These are phyloP conservation scores for Rhynchosporium graminicola DNA, from an alignment of 2,329 filamentous ascomycete species.

Conservation along the genomic window DNA sequence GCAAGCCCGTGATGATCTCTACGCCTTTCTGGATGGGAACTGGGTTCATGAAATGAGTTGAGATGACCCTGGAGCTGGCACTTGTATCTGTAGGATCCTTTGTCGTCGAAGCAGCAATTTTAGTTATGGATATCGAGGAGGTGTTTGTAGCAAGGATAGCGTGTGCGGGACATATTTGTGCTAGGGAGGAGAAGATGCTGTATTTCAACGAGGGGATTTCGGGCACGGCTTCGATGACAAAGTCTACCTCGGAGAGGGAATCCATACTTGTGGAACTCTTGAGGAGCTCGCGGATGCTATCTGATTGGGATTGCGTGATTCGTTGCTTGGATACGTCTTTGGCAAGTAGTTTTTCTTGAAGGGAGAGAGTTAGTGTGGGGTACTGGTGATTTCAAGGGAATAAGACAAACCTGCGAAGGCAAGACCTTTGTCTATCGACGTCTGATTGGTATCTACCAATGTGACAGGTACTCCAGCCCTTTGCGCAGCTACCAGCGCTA, in stretches of 20 bases:
- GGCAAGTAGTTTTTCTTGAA: constrained; percentile 79
- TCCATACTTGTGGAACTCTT: constrained; percentile 72
- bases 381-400: neutral
- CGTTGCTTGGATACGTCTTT: constrained; percentile 90
- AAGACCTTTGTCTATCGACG: constrained; percentile 83
- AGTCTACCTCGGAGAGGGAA: constrained; percentile 80
- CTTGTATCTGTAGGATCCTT: constrained; percentile 76
- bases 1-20: constrained; percentile 92
- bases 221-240: constrained; percentile 96
- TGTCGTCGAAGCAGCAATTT: constrained; percentile 85
- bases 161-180: constrained; percentile 77
- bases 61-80: constrained; percentile 83
- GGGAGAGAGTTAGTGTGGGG: constrained; percentile 3
- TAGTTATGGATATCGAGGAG: constrained; percentile 96
- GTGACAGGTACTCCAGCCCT: constrained; percentile 82
- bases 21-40: constrained; percentile 96
- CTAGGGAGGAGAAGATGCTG: constrained; percentile 81
- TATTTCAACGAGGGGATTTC: constrained; percentile 88
- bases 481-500: constrained; percentile 89
- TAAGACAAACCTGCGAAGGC: constrained; percentile 75
- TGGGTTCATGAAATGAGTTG: constrained; percentile 99
- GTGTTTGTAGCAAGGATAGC: constrained; percentile 96
- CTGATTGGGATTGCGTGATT: constrained; percentile 79
- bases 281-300: constrained; percentile 70
- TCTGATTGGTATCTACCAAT: constrained; percentile 80